Percentiles rank a stretch among this genome's conserved stretches.
Evolutionary conservation across 1,284 basidiomycete species (phyloP).

Genomic region (Malassezia pachydermatis): DNA sequence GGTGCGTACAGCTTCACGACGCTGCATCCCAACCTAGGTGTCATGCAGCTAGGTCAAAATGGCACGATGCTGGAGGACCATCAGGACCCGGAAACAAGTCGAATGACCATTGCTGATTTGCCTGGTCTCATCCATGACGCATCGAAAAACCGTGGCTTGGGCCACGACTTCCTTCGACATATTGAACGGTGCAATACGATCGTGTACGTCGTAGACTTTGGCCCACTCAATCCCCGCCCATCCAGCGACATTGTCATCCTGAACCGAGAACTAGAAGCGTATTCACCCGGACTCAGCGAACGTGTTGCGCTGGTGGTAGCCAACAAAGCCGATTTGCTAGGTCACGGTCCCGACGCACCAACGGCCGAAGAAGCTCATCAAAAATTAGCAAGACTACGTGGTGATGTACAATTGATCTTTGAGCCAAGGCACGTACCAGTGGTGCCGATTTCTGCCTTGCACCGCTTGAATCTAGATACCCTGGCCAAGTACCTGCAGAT

Average conservation of each 20-base stretch:
- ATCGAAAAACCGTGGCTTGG: conserved; percentile 78
- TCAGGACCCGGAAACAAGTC: conserved; percentile 51
- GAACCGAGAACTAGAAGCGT: conserved; percentile 70
- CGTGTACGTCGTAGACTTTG: conserved; percentile 83
- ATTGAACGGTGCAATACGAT: conserved; percentile 84
- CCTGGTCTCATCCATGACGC: conserved; percentile 79
- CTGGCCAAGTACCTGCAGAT: conserved; percentile 7
- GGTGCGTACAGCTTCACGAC: conserved; percentile 91
- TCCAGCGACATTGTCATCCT: conserved; percentile 67
- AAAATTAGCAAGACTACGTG: conserved; percentile 7
- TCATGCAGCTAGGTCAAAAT: conserved; percentile 69
- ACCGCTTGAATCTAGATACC: conserved; percentile 8
- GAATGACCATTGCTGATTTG: conserved; percentile 94
- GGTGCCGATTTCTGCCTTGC: conserved; percentile 9
- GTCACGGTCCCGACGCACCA: not conserved
- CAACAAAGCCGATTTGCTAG: conserved; percentile 71
- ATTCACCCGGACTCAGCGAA: conserved; percentile 63
- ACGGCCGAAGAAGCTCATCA: conserved; percentile 3
- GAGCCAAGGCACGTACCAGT: conserved; percentile 6
- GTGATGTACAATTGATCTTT: conserved; percentile 14
- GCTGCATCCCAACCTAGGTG: conserved; percentile 86
- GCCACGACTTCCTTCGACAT: conserved; percentile 83
- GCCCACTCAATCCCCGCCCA: conserved; percentile 49
- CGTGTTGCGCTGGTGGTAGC: conserved; percentile 61
- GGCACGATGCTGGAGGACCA: conserved; percentile 18